Percentiles rank a stretch among this genome's conserved stretches.
Evolutionary conservation across 2,329 filamentous ascomycete genomes (phyloP).

Genomic region (Colletotrichum chrysophilum): DNA sequence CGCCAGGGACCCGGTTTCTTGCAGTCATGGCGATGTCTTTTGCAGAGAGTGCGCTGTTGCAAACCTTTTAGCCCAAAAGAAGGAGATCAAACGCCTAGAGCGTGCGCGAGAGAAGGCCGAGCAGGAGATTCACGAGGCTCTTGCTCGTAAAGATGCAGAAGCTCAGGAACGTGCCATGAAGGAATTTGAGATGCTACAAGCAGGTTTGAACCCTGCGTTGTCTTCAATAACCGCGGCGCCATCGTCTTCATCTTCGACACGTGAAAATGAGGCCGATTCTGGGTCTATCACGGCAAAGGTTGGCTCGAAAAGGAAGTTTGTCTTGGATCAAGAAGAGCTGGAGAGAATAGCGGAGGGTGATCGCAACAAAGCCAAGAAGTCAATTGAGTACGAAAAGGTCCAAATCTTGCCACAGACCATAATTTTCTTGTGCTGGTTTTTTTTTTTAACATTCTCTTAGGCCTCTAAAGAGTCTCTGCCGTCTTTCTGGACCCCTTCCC

Average conservation of each 20-base stretch:
- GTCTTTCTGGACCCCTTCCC: slow-evolving; percentile 91
- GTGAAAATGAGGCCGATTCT: not conserved
- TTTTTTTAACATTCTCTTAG: slow-evolving; percentile 11
- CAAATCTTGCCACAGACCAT: not conserved
- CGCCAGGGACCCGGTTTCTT: slow-evolving; percentile 83
- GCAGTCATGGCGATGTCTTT: slow-evolving; percentile 86
- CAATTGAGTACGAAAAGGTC: slow-evolving; percentile 76
- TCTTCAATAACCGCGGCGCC: not conserved
- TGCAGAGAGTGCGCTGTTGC: slow-evolving; percentile 92
- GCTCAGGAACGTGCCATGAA: slow-evolving; percentile 72
- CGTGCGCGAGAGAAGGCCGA: slow-evolving; percentile 66
- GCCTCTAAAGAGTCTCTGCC: slow-evolving; percentile 56
- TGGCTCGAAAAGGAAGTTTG: slow-evolving; percentile 74
- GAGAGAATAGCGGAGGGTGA: slow-evolving; percentile 73
- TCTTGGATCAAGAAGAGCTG: slow-evolving; percentile 80
- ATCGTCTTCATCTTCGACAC: not conserved
- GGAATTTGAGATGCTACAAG: slow-evolving; percentile 87
- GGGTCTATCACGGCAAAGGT: not conserved
- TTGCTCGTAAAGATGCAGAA: slow-evolving; percentile 69
- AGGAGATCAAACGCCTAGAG: slow-evolving; percentile 86
- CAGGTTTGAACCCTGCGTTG: slow-evolving; percentile 53
- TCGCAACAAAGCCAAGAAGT: slow-evolving; percentile 70
- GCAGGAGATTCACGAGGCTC: slow-evolving; percentile 66
- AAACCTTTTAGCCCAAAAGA: slow-evolving; percentile 89
- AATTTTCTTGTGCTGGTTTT: not conserved